Percentiles rank a stretch among this genome's conserved stretches.
Conservation (phyloP, 2,329 filamentous ascomycete species). For the Colletotrichum camelliae region DNA sequence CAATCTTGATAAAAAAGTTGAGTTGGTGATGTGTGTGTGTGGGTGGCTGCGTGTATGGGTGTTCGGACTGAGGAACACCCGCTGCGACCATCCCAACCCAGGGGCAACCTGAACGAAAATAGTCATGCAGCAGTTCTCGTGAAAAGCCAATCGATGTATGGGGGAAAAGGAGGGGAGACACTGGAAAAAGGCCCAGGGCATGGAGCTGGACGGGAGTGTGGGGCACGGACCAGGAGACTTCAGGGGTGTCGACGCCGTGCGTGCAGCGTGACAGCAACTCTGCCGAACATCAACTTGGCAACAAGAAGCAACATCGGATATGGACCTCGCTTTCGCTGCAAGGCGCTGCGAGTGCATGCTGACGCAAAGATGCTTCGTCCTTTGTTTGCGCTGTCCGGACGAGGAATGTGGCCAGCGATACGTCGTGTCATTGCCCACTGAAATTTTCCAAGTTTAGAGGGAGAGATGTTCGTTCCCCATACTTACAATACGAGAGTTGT, state of each 20-base stretch:
- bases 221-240: neutral
- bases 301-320: neutral
- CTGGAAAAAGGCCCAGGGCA: neutral
- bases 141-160: neutral
- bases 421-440: neutral
- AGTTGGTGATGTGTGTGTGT: neutral
- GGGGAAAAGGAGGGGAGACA: neutral
- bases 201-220: neutral
- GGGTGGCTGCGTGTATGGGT: neutral
- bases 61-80: neutral
- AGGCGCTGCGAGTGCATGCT: neutral
- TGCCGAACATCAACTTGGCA: conserved; percentile 2
- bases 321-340: neutral
- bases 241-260: neutral
- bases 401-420: neutral
- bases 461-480: neutral
- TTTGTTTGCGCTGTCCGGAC: neutral
- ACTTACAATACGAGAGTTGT: neutral
- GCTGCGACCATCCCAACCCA: conserved; percentile 5
- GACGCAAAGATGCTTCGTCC: neutral
- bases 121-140: neutral
- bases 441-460: neutral
- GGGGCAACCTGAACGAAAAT: neutral
- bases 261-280: conserved; percentile 11
- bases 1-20: neutral